Evolutionary conservation across 768 basidiomycete genomes (phyloP), one percentile per base, ranked within the genome.

Genomic region (Russula griseocarnosa): DNA sequence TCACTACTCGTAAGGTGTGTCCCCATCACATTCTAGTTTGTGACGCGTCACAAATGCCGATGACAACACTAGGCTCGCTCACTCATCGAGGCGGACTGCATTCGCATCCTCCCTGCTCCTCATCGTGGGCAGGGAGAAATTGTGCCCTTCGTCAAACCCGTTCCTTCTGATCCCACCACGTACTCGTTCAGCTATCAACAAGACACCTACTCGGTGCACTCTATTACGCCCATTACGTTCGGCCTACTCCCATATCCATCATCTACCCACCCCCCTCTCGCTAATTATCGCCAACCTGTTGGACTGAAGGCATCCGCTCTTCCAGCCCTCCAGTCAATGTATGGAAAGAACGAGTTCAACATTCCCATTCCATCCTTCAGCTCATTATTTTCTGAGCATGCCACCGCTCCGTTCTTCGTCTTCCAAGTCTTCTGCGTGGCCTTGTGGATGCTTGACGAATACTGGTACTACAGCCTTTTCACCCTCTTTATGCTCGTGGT

Each of bases 361-460:
- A 98, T 99, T 67, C 97, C 97, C 3, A 91, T 99, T 47, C 97
- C 97, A 8, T 90, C 90, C 1, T 99, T 99, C 72, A 81, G 82
- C 11, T 91, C 94, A 68, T 83, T 99, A 40, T 98, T 99, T 69
- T 81, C 79, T 26, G 97, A 99, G 78, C 97, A 99, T 72, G 94
- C 96, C 1, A 95, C 94, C 5, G 97, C 97, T 0, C 97, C 97
- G 0, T 99, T 99, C 83, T 99, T 99, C 75, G 97, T 99, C 30
- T 99, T 99, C 76, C 97, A 99, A 76, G 77, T 98, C 20, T 98
- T 99, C 76, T 98, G 97, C 67, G 97, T 98, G 1, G 94, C 92
- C 0, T 79, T 99, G 11, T 99, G 97, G 97, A 93, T 90, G 73
- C 76, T 99, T 70, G 97, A 99, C 70, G 97, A 98, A 73, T 99